Base-by-base conservation (phyloP, 768 basidiomycete genomes). In the Sporobolomyces roseus region DNA sequence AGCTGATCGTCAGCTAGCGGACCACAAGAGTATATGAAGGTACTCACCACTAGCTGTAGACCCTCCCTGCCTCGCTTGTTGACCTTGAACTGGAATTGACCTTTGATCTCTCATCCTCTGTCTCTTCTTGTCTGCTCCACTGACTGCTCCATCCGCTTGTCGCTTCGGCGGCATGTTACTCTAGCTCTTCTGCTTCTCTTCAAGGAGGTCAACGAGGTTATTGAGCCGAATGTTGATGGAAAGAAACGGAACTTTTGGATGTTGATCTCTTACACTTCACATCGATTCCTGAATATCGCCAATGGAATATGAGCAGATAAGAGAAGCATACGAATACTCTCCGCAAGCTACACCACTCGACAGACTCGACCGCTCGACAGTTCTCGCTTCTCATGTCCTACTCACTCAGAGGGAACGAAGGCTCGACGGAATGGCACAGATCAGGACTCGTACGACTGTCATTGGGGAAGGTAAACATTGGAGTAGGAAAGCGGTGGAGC, bases 101-200 rank as follows among this genome's bases (percentile, higher is more conserved):
- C 71, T 38, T 49, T 65, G 63, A 4, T 68, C 63, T 16, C 60
- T 27, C 63, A 72, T 65, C 19, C 66, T 52, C 60, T 56, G 53
- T 12, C 71, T 66, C 51, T 72, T 72, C 63, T 62, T 65, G 33
- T 68, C 51, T 8, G 71, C 66, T 17, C 71, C 71, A 19, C 53
- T 53, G 27, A 9, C 25, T 6, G 29, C 25, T 1, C 10, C 54
- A 8, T 51, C 52, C 0, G n/a, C 0, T 0, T 59, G 51, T 0
- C 70, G 43, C 36, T 72, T 72, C 1, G 66, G 66, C 0, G 66
- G 38, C 70, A 72, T 72, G 30, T 32, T 27, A n/a, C n/a, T n/a
- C n/a, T n/a, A n/a, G n/a, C 19, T 2, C 19, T 9, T n/a, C 27
- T 19, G 35, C 23, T 29, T 29, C 48, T 9, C 12, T 19, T 10